phyloP scores from a whole-genome alignment of 1,284 basidiomycete genomes.

The Quambalaria eucalypti region DNA sequence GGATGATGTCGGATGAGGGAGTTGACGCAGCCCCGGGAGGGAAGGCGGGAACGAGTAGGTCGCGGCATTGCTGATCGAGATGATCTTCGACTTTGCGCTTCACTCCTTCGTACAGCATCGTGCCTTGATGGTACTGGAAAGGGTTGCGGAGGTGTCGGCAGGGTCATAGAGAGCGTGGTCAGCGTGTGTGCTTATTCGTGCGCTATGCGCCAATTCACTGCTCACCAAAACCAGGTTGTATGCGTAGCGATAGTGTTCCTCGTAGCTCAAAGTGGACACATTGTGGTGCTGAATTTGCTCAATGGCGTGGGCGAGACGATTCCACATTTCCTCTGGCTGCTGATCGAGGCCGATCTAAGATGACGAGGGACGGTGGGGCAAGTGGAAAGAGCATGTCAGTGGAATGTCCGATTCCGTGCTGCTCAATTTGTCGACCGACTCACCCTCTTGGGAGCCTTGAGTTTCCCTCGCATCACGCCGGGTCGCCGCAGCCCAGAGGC shows the following conservation, averaged over 20 bases:
- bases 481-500: not conserved
- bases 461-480: not conserved
- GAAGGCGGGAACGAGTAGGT: conserved; percentile 73
- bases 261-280: conserved; percentile 83
- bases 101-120: conserved; percentile 79
- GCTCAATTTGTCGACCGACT: not conserved
- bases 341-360: conserved; percentile 32
- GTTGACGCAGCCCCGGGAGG: conserved; percentile 53
- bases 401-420: not conserved
- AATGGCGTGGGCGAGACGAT: conserved; percentile 69
- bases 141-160: not conserved
- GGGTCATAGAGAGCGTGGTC: not conserved
- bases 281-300: conserved; percentile 92
- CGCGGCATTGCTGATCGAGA: conserved; percentile 67
- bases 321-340: conserved; percentile 53
- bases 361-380: not conserved
- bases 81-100: conserved; percentile 71
- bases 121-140: conserved; percentile 59
- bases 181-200: not conserved
- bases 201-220: not conserved
- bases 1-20: conserved; percentile 19
- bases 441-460: conserved; percentile 7
- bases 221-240: conserved; percentile 40
- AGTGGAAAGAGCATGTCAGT: not conserved
- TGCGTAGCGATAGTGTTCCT: conserved; percentile 67